Evolutionary conservation across 768 basidiomycete species (phyloP).

Genomic region (Podaxis carcinomalis): DNA sequence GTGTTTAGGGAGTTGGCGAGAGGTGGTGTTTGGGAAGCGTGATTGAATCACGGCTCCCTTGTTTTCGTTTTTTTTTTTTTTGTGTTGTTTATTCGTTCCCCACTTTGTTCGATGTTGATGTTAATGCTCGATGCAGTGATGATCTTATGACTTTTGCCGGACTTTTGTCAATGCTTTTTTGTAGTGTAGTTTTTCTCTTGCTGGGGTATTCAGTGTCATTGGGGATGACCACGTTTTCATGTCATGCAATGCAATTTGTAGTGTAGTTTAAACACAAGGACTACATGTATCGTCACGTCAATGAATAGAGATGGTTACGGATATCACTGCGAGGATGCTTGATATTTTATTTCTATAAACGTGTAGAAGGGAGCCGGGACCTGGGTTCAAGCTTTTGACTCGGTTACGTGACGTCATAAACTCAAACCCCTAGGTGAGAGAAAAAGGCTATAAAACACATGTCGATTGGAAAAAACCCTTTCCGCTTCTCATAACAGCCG

Average conservation of each 20-base stretch:
- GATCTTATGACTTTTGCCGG: background rate
- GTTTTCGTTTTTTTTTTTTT: too few species aligned
- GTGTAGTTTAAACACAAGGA: background rate
- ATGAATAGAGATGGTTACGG: background rate
- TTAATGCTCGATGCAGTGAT: background rate
- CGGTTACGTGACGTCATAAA: too few species aligned
- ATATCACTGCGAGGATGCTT: background rate
- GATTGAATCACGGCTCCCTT: background rate
- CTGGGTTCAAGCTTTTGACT: too few species aligned
- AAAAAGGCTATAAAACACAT: background rate
- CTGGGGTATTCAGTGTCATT: background rate
- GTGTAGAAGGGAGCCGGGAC: too few species aligned
- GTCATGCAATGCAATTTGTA: background rate
- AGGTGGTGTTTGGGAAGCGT: constrained; percentile 57
- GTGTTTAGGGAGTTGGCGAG: constrained; percentile 74
- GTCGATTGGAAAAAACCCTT: background rate
- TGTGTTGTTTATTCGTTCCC: background rate
- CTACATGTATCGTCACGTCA: background rate
- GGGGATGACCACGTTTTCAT: background rate
- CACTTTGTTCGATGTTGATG: background rate
- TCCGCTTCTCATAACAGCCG: background rate
- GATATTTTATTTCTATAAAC: background rate
- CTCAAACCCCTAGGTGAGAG: too few species aligned
- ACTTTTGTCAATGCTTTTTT: background rate
- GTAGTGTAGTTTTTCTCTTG: background rate